Conservation (phyloP, 139 green algal species). For the Coelastrella sp. region DNA sequence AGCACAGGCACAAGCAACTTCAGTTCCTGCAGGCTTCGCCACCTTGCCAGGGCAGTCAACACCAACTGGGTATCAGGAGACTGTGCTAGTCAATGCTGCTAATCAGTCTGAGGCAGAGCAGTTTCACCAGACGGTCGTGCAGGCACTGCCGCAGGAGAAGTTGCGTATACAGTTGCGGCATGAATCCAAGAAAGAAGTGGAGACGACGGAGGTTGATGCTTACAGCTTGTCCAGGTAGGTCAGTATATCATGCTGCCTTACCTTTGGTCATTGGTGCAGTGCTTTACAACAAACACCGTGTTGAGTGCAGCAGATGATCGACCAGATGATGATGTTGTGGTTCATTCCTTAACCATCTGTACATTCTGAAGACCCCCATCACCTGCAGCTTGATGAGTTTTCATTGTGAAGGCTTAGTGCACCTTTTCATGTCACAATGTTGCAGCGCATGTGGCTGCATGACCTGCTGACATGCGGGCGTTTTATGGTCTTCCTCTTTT, state of each 20-base stretch:
- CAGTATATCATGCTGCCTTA: background rate
- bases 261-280: background rate
- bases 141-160: background rate
- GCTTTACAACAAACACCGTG: background rate
- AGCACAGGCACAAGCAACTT: background rate
- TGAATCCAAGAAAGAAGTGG: background rate
- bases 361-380: background rate
- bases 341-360: background rate
- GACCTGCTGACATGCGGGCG: background rate
- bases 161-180: background rate
- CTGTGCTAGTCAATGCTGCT: background rate
- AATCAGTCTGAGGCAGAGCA: background rate
- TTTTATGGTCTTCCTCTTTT: background rate
- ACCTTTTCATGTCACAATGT: background rate
- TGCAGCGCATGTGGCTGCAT: background rate
- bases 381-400: background rate
- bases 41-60: background rate
- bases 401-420: background rate
- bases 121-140: background rate
- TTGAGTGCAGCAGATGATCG: background rate
- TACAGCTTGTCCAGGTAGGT: slow-evolving; percentile 27
- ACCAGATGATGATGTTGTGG: background rate
- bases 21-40: background rate
- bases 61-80: background rate
- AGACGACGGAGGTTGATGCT: background rate